Base-by-base conservation (phyloP, 305 asterid species). In the Fraxinus angustifolia region DNA sequence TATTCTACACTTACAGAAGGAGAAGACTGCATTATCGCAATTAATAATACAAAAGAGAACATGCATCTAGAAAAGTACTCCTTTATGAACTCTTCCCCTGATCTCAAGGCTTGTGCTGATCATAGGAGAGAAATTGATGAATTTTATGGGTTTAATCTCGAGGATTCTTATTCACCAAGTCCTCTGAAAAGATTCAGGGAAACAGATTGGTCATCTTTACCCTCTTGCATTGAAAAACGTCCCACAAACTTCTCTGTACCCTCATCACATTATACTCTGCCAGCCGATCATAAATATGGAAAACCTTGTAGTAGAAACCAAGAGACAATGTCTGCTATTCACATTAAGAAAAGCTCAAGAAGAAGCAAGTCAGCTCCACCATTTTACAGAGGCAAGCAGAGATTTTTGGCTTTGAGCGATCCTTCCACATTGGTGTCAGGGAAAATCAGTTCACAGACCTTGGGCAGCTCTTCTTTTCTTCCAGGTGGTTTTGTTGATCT, bases 321-420 rank as follows among this genome's bases (percentile, higher is more conserved):
- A 84, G 79, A 83, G 73, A 70, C 76, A 74, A 72, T 50, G 23
- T 79, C 34, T 77, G 83, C 86, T 67, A 78, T 28, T 76, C 82
- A 86, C 72, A 80, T 67, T 78, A 82, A 78, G 82, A 90, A 78
- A 78, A 82, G 86, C 31, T 85, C 80, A 78, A 65, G 82, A 78
- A 90, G 98, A 88, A 88, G 98, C 87, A 87, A 81, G 83, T 93
- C 99, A 84, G 98, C 99, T 85, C 99, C 97, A 56, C 99, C 98
- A 81, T 86, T 87, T 90, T 88, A 88, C 90, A 88, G 82, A 84
- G 84, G 89, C 83, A 92, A 90, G 88, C 91, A 87, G 83, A 90
- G 88, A 82, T 89, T 84, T 85, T 56, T 89, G 80, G 87, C 87
- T 78, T 86, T 88, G 83, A 79, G 87, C 73, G 83, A 85, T 83